phyloP scores from a whole-genome alignment of 2,329 filamentous ascomycete genomes.

The Magnaporthales sp. region DNA sequence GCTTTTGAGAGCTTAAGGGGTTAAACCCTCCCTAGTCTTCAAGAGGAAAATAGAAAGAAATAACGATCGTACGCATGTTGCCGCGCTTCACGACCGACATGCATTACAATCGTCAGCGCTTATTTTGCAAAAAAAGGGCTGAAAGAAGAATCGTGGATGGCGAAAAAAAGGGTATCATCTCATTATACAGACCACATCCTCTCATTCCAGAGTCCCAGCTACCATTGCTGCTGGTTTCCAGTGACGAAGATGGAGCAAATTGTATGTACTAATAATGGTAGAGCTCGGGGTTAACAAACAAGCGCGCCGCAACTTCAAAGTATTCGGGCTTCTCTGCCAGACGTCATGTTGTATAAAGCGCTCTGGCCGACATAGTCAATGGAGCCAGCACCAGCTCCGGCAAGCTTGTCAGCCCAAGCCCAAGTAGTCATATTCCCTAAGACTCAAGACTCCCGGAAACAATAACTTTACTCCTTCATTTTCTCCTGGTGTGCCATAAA shows the following conservation, averaged over 20 bases:
- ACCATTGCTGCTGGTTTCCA: background rate
- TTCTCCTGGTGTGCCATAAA: conserved; percentile 41
- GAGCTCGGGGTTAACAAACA: background rate
- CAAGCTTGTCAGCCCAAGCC: background rate
- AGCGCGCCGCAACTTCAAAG: background rate
- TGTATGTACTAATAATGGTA: background rate
- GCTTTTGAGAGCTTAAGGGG: background rate
- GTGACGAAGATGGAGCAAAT: background rate
- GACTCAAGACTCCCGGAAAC: background rate
- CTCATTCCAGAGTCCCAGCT: background rate
- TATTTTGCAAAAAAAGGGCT: background rate
- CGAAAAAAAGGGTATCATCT: background rate
- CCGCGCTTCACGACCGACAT: background rate
- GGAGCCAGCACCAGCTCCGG: background rate
- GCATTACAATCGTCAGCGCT: background rate
- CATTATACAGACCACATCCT: background rate
- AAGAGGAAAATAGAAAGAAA: background rate
- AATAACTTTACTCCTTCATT: conserved; percentile 22
- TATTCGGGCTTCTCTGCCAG: background rate
- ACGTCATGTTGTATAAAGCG: background rate
- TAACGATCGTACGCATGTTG: background rate
- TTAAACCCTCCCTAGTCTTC: background rate
- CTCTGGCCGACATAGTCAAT: background rate
- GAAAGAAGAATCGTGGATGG: background rate
- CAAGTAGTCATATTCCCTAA: background rate